A percentile compares a stretch with the other conserved stretches of the same genome.
phyloP scores from a whole-genome alignment of 2,329 filamentous ascomycete genomes.

The Calonectria hawksworthii region DNA sequence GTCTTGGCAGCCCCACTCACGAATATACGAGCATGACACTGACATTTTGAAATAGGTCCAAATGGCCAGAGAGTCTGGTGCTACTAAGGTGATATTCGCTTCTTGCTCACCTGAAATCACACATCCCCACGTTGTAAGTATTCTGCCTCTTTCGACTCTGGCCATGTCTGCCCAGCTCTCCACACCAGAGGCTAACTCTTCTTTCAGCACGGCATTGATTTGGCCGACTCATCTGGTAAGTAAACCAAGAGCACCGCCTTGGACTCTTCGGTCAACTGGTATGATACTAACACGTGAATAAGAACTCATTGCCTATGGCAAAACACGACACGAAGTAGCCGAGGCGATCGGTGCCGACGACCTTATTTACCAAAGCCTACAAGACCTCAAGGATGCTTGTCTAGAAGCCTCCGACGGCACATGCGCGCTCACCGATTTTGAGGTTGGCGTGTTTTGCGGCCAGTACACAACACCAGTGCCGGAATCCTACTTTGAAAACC shows the following conservation, averaged over 20 bases:
- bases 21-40: background rate
- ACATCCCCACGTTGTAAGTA: slow-evolving; percentile 86
- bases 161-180: background rate
- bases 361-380: slow-evolving; percentile 73
- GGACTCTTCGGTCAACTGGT: background rate
- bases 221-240: slow-evolving; percentile 56
- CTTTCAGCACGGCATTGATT: slow-evolving; percentile 60
- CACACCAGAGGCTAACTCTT: background rate
- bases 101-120: slow-evolving; percentile 87
- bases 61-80: slow-evolving; percentile 89
- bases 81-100: slow-evolving; percentile 85
- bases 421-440: slow-evolving; percentile 73
- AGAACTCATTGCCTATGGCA: slow-evolving; percentile 59
- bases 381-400: slow-evolving; percentile 84
- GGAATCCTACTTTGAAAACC: slow-evolving; percentile 82
- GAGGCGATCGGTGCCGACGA: slow-evolving; percentile 59
- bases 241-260: background rate
- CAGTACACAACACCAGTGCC: slow-evolving; percentile 85
- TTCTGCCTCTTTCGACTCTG: background rate
- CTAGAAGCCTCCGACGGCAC: slow-evolving; percentile 74
- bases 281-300: background rate
- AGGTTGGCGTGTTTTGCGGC: slow-evolving; percentile 91
- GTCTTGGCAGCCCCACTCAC: slow-evolving; percentile 43
- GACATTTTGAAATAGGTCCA: slow-evolving; percentile 44
- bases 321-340: slow-evolving; percentile 56